A percentile compares a stretch with the other conserved stretches of the same genome.
Evolutionary conservation across 1,139 yeast genomes (phyloP).

Genomic region (Protomyces inundatus): DNA sequence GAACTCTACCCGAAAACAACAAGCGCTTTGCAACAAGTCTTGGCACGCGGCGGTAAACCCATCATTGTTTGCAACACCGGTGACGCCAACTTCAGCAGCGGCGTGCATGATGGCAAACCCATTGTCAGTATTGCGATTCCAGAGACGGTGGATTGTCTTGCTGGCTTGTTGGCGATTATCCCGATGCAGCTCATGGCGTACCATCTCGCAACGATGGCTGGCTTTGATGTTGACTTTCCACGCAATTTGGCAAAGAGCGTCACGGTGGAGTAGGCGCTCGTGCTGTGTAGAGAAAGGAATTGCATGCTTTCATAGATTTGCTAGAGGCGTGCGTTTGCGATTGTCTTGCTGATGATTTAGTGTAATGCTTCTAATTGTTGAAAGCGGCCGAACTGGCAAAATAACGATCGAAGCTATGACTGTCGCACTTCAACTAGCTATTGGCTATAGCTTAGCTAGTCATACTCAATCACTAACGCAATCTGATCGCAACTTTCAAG

Average conservation of each 20-base stretch:
- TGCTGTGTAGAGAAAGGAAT: too few relatives aligned
- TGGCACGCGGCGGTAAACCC: constrained; percentile 96
- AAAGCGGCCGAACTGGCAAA: too few relatives aligned
- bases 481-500: too few relatives aligned
- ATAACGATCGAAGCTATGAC: too few relatives aligned
- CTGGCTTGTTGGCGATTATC: constrained; percentile 89
- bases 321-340: too few relatives aligned
- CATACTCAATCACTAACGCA: too few relatives aligned
- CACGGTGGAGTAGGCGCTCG: constrained; percentile 65
- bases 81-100: constrained; percentile 48
- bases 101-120: constrained; percentile 35
- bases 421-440: too few relatives aligned
- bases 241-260: constrained; percentile 97
- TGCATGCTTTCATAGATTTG: too few relatives aligned
- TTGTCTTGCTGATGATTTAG: too few relatives aligned
- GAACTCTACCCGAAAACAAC: constrained; percentile 93
- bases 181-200: constrained; percentile 95
- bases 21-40: constrained; percentile 94
- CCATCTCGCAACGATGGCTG: constrained; percentile 94
- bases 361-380: too few relatives aligned
- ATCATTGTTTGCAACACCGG: constrained; percentile 89
- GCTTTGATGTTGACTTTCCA: constrained; percentile 97
- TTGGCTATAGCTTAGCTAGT: too few relatives aligned
- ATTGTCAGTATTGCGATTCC: constrained; percentile 74
- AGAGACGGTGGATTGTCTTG: constrained; percentile 91